Base-by-base conservation (phyloP, 164 flowering plant species). In the Malania oleifera region DNA sequence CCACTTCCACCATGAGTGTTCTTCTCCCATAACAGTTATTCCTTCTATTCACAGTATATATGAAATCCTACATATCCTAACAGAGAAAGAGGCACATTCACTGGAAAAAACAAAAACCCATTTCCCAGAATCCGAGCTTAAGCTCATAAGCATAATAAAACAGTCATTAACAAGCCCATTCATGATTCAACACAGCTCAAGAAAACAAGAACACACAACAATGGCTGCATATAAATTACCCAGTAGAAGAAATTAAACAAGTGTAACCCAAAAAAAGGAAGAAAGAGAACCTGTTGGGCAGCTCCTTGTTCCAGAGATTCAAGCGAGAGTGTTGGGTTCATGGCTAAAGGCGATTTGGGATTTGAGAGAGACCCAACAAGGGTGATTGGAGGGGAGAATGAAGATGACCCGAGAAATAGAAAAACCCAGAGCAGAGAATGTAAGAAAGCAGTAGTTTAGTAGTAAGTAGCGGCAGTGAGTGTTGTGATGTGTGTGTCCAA, bases 291-390 rank as follows among this genome's bases (percentile, higher is more conserved):
- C 81, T 75, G 73, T 8, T 62, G 64, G 62, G 51, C 45, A 44
- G 62, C 56, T 49, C 79, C 80, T 49, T 63, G 67, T 38, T 75
- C 82, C 20, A 61, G 27, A 52, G 67, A 49, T n/a, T 67, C 73
- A 8, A 49, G 59, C 25, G 73, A 50, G 18, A 65, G 28, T 31
- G 47, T 27, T 10, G 66, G 70, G 63, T 56, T 75, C 81, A 80
- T 80, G 59, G 61, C 66, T 54, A 40, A 22, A 17, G 29, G 20
- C 19, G 60, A 31, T 18, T 50, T 43, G 54, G 41, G n/a, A n/a
- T n/a, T n/a, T 14, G 37, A 52, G 52, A 51, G 64, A 55, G 63
- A 41, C 35, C 48, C 60, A 45, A 17, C 58, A 54, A 46, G 41
- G 18, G 22, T 20, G 27, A 3, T n/a, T n/a, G n/a, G 44, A 41